Base-by-base conservation (phyloP, 768 basidiomycete species). In the Clathrus columnatus region DNA sequence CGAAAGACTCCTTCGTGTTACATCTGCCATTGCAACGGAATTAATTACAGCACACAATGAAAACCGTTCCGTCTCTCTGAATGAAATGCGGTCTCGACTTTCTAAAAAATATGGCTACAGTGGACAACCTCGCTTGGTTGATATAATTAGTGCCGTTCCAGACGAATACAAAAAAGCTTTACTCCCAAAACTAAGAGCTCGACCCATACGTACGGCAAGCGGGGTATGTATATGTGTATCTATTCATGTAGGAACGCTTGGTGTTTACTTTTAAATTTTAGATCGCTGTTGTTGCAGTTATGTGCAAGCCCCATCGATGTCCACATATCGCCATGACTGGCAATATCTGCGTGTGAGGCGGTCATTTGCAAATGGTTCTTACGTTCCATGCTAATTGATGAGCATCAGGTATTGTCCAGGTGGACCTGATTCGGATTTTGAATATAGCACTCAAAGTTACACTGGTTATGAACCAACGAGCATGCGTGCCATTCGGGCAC, bases 271-370 rank as follows among this genome's bases (percentile, higher is more conserved):
- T 16, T 51, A 20, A 7, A 18, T n/a, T 16, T 27, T 51, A 95
- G 92, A 94, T 98, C 57, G 96, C 95, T 16, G 95, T 98, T 21
- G 96, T 99, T 14, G 96, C 96, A 7, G 95, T 99, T n/a, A 99
- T 99, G 96, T 95, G 93, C 75, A 99, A 98, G 66, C 96, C 96
- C 1, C 96, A 99, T 75, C 82, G 96, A 52, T 99, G 96, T 75
- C 96, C 96, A 4, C 96, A 99, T 72, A 98, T 99, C 54, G 96
- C 96, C 7, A 96, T 99, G 91, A 99, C 96, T 0, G 96, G 96
- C 26, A 99, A 99, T 64, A 98, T 99, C 55, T 99, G 96, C 72
- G 96, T 99, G 85, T 95, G 69, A 60, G 87, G 73, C 23, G 30
- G 24, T 44, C 32, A 5, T 6, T 30, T 30, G 20, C 23, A 8